A percentile compares a stretch with the other conserved stretches of the same genome.
Conservation (phyloP, 768 basidiomycete genomes). For the Dictyophora rubrovolvata region DNA sequence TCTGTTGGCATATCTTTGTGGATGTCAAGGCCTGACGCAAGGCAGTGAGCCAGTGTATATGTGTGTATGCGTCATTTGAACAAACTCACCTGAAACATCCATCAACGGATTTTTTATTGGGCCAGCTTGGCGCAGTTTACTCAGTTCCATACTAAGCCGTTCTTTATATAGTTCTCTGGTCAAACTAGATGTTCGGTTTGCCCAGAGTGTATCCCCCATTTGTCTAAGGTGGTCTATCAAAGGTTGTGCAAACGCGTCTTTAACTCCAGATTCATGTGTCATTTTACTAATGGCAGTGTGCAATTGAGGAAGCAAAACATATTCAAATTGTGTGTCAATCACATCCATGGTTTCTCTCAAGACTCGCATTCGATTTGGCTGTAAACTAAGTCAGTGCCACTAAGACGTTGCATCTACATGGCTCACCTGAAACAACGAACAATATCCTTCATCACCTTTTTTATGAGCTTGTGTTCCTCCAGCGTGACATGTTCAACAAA, state of each 20-base stretch:
- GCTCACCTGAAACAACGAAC: conserved; percentile 24
- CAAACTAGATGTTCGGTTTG: conserved; percentile 16
- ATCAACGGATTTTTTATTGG: background rate
- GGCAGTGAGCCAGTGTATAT: background rate
- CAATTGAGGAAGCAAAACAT: background rate
- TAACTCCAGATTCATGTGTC: conserved; percentile 27
- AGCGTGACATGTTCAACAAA: conserved; percentile 23
- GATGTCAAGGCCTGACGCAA: conserved; percentile 14
- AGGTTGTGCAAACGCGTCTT: conserved; percentile 19
- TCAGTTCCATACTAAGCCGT: conserved; percentile 11
- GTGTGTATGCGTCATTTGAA: background rate
- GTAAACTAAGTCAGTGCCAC: background rate
- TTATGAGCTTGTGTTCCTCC: conserved; percentile 28
- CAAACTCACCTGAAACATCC: background rate
- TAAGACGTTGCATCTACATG: background rate
- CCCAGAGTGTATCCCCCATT: conserved; percentile 12
- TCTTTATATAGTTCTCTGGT: conserved; percentile 24
- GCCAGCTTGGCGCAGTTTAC: conserved; percentile 19
- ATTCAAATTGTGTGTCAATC: background rate
- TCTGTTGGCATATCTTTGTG: conserved; percentile 25
- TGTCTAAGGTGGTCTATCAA: conserved; percentile 12
- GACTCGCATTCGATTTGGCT: background rate
- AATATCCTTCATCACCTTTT: conserved; percentile 24
- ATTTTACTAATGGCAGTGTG: conserved; percentile 14
- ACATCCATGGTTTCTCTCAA: background rate